Percentiles rank a stretch among this genome's conserved stretches.
Evolutionary conservation across 306 rosid species (phyloP).

Genomic region (Begonia fuchsioides): DNA sequence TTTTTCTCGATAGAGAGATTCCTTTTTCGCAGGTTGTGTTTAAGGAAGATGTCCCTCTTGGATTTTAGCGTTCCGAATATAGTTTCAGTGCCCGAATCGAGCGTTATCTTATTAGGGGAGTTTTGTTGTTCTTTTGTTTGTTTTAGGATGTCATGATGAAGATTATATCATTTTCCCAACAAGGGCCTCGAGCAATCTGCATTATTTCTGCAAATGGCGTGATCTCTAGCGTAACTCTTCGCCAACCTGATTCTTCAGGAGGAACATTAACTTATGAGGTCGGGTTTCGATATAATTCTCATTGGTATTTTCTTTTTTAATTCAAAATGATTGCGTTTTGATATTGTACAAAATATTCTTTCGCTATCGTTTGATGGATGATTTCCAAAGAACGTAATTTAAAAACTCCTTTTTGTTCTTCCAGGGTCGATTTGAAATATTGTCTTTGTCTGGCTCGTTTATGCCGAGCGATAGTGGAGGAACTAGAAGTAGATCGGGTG

Average conservation of each 20-base stretch:
- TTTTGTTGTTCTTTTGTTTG: slow-evolving; percentile 8
- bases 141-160: slow-evolving; percentile 86
- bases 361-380: no score
- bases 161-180: slow-evolving; percentile 94
- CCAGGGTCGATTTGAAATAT: slow-evolving; percentile 89
- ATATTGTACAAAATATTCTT: background rate
- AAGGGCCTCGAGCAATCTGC: slow-evolving; percentile 88
- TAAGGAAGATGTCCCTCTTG: no score
- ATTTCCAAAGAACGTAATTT: no score
- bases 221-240: slow-evolving; percentile 84
- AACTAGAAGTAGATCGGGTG: slow-evolving; percentile 87
- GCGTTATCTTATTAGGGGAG: no score
- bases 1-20: no score
- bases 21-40: no score
- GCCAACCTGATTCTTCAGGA: slow-evolving; percentile 82
- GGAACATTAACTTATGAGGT: slow-evolving; percentile 90
- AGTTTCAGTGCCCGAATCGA: no score
- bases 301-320: background rate
- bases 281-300: background rate
- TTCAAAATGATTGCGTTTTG: background rate
- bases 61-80: no score
- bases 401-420: slow-evolving; percentile 12
- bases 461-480: slow-evolving; percentile 79
- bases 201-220: slow-evolving; percentile 87
- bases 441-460: slow-evolving; percentile 84